Percentiles rank a stretch among this genome's conserved stretches.
These are phyloP conservation scores for Eucalyptus tenuipes DNA, from an alignment of 345 rosid species.

Conservation along the genomic window DNA sequence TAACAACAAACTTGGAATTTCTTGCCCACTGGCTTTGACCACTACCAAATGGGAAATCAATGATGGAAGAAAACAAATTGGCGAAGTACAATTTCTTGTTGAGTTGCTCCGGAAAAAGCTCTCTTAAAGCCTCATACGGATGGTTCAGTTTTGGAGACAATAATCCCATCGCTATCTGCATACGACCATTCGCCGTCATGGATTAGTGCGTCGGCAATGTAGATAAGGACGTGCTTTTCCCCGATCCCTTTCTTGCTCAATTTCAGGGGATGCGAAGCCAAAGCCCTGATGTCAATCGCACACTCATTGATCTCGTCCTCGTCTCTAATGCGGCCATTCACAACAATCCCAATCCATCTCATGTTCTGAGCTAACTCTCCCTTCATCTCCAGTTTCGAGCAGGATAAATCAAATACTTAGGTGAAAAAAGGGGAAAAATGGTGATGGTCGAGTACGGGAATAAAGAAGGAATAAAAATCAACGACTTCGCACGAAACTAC, in stretches of 20 bases:
- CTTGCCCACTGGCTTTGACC: not conserved
- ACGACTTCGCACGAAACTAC: too few relatives aligned
- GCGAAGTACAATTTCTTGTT: not conserved
- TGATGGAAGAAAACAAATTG: not conserved
- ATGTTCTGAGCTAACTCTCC: slow-evolving; percentile 45
- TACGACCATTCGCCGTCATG: slow-evolving; percentile 75
- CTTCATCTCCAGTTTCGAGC: too few relatives aligned
- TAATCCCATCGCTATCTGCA: slow-evolving; percentile 75
- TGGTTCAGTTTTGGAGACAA: slow-evolving; percentile 49
- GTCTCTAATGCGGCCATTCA: slow-evolving; percentile 73
- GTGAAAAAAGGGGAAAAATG: too few relatives aligned
- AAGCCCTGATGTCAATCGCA: slow-evolving; percentile 64
- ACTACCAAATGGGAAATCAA: not conserved
- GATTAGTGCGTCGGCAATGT: slow-evolving; percentile 45
- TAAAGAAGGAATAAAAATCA: too few relatives aligned
- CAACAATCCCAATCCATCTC: slow-evolving; percentile 72
- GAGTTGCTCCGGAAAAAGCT: not conserved
- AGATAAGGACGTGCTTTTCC: slow-evolving; percentile 47
- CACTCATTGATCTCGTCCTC: slow-evolving; percentile 75
- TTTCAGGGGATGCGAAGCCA: slow-evolving; percentile 71
- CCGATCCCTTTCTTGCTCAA: slow-evolving; percentile 67
- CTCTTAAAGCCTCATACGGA: slow-evolving; percentile 16
- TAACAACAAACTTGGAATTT: not conserved
- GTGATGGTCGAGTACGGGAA: too few relatives aligned
- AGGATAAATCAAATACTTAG: too few relatives aligned